Percentiles rank a stretch among this genome's conserved stretches.
Evolutionary conservation across 148 eudicot genomes (phyloP).

Genomic region (Vaccinium corymbosum): DNA sequence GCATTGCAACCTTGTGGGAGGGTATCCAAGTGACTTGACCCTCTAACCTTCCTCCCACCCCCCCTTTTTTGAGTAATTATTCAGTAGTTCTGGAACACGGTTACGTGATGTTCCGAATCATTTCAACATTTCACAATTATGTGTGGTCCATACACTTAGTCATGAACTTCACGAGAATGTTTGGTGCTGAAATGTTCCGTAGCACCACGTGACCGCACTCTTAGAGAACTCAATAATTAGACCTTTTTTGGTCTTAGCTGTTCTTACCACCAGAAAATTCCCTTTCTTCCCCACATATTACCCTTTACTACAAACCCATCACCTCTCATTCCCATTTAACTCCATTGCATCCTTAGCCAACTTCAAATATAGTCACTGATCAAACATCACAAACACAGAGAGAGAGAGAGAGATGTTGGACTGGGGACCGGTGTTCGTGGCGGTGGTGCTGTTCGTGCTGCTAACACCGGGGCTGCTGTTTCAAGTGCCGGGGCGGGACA

Average conservation of each 20-base stretch:
- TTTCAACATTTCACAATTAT: too few species aligned
- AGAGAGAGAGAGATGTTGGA: conserved; percentile 20
- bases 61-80: too few species aligned
- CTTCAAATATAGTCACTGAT: too few species aligned
- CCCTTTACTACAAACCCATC: background rate
- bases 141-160: too few species aligned
- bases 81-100: too few species aligned
- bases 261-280: conserved; percentile 26
- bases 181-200: too few species aligned
- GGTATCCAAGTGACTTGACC: conserved; percentile 25
- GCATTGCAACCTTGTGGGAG: background rate
- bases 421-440: conserved; percentile 38
- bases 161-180: too few species aligned
- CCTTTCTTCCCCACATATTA: background rate
- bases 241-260: conserved; percentile 8
- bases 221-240: too few species aligned
- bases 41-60: conserved; percentile 22
- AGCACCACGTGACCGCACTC: too few species aligned
- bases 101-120: too few species aligned
- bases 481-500: conserved; percentile 42
- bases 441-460: conserved; percentile 45
- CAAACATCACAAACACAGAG: background rate
- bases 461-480: conserved; percentile 54
- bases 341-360: background rate
- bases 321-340: background rate